A percentile compares a stretch with the other conserved stretches of the same genome.
Conservation (phyloP, 768 basidiomycete species). For the Sarcomyxa edulis region DNA sequence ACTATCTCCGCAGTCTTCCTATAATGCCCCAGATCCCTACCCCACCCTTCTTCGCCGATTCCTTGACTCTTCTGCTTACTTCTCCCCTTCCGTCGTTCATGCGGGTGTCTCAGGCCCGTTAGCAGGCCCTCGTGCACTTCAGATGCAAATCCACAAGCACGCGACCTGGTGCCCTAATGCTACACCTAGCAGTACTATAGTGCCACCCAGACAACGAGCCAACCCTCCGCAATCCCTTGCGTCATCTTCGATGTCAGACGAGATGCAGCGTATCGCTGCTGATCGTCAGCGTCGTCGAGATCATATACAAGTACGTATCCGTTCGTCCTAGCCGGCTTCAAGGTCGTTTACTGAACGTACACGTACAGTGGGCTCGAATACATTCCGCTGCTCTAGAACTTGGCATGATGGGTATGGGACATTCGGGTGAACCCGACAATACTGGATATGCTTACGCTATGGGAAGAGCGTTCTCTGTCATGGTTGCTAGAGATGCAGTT, state of each 20-base stretch:
- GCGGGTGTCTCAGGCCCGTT: conserved; percentile 51
- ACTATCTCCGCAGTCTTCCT: conserved; percentile 21
- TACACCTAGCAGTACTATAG: conserved; percentile 9
- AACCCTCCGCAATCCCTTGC: conserved; percentile 13
- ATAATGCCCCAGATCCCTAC: conserved; percentile 27
- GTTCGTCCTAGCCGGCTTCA: no score
- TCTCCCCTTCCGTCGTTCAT: conserved; percentile 42
- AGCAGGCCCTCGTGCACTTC: conserved; percentile 52
- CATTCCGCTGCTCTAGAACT: conserved; percentile 62
- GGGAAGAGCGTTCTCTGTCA: conserved; percentile 47
- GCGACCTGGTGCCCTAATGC: conserved; percentile 45
- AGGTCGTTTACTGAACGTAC: no score
- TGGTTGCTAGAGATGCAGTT: conserved; percentile 59
- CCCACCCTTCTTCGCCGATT: conserved; percentile 41
- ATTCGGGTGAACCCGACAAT: conserved; percentile 31
- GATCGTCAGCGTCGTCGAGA: conserved; percentile 60
- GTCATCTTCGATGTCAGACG: conserved; percentile 42
- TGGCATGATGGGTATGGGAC: conserved; percentile 41
- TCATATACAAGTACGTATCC: no score
- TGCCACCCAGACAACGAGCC: conserved; percentile 10
- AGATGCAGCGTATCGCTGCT: conserved; percentile 57
- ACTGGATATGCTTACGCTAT: conserved; percentile 40
- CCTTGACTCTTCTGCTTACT: conserved; percentile 46
- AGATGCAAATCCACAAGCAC: conserved; percentile 53
- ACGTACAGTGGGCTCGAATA: conserved; percentile 65